phyloP scores from a whole-genome alignment of 1,284 basidiomycete species.

The Rhodotorula sp. region DNA sequence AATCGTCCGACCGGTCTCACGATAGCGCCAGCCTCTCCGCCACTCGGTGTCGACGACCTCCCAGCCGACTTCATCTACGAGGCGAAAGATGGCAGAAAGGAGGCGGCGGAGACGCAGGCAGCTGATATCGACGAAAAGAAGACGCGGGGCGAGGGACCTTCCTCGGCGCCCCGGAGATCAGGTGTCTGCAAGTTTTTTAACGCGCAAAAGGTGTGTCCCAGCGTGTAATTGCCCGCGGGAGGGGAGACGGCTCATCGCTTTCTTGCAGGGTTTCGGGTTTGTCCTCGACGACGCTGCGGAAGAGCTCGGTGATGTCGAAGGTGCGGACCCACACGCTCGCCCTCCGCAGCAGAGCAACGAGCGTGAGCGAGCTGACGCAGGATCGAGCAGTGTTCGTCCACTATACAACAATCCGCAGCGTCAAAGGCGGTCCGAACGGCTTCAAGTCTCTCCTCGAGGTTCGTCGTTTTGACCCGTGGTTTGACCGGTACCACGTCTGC shows the following conservation, averaged over 20 bases:
- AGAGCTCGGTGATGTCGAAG: constrained; percentile 28
- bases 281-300: constrained; percentile 24
- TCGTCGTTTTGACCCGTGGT: too few species aligned
- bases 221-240: not conserved
- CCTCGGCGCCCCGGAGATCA: not conserved
- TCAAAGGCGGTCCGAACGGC: constrained; percentile 15
- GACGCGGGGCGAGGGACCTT: too few species aligned
- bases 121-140: too few species aligned
- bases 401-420: constrained; percentile 30
- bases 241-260: not conserved
- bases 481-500: accelerated
- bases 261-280: constrained; percentile 33
- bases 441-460: constrained; percentile 29
- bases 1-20: too few species aligned
- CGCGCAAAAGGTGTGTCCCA: constrained; percentile 22
- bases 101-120: too few species aligned
- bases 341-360: too few species aligned
- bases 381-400: constrained; percentile 33
- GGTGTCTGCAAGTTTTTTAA: constrained; percentile 37
- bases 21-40: too few species aligned
- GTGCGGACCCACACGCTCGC: not conserved
- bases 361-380: too few species aligned
- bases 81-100: too few species aligned
- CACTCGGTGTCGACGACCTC: too few species aligned
- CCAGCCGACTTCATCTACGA: too few species aligned